Evolutionary conservation across 1,284 basidiomycete species (phyloP).

Genomic region (Trichosporon asahii): DNA sequence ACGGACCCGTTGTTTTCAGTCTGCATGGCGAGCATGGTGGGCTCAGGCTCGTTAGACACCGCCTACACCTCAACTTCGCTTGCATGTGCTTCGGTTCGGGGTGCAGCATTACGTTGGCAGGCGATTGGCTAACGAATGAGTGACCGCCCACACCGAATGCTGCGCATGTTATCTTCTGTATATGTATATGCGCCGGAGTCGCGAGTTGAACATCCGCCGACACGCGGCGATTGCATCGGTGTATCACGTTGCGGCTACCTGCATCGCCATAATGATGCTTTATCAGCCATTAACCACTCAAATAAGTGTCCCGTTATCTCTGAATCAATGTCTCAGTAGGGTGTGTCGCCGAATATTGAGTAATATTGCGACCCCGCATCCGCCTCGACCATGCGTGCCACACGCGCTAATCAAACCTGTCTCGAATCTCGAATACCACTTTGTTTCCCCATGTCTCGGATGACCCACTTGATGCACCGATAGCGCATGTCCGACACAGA

Average conservation of each 20-base stretch:
- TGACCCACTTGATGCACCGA: neutral
- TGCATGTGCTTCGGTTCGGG: neutral
- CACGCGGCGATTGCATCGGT: too few species aligned
- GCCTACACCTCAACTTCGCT: neutral
- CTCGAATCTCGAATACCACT: too few species aligned
- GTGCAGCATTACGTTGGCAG: neutral
- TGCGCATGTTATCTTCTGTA: neutral
- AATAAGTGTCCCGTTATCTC: neutral
- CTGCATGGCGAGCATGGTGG: neutral
- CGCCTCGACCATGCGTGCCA: neutral
- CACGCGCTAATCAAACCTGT: neutral
- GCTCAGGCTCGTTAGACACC: neutral
- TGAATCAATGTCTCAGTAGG: neutral
- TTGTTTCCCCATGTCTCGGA: neutral
- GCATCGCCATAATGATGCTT: neutral
- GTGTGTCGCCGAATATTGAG: neutral
- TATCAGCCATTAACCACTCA: neutral
- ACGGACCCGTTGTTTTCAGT: neutral
- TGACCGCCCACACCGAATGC: neutral
- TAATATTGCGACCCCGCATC: neutral
- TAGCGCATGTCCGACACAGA: neutral
- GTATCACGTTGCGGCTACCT: neutral
- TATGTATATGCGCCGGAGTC: neutral
- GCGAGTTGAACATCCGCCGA: neutral
- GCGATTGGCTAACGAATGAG: neutral